Percentiles rank a stretch among this genome's conserved stretches.
These are phyloP conservation scores for Atkinsonella hypoxylon DNA, from an alignment of 2,329 filamentous ascomycete genomes.

Conservation along the genomic window DNA sequence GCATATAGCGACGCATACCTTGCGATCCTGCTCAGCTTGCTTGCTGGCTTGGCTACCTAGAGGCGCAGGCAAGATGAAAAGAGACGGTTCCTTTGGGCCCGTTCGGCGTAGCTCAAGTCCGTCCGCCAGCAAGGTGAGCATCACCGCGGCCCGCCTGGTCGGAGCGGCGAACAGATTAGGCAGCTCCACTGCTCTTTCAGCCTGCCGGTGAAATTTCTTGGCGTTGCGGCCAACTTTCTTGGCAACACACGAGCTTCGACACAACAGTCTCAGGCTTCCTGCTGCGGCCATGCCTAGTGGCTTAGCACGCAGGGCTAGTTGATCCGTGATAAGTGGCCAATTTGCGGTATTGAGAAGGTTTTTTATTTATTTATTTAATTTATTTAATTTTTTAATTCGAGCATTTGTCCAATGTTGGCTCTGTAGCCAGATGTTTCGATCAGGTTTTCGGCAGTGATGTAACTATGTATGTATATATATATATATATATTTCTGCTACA, in stretches of 20 bases:
- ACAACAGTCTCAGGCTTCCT: neutral
- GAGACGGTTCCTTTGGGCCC: neutral
- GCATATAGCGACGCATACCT: too few relatives aligned
- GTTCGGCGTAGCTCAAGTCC: neutral
- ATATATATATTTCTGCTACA: too few relatives aligned
- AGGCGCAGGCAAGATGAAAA: neutral
- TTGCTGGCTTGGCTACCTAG: neutral
- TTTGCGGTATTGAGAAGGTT: too few relatives aligned
- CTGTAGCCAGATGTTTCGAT: neutral
- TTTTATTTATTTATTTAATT: too few relatives aligned
- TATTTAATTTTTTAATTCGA: too few relatives aligned
- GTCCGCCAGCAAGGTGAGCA: neutral
- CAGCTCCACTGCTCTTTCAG: neutral
- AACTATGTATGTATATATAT: too few relatives aligned
- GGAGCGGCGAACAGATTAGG: slow-evolving; percentile 1
- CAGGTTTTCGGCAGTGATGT: neutral
- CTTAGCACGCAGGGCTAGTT: neutral
- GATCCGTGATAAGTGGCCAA: neutral
- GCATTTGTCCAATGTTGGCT: too few relatives aligned
- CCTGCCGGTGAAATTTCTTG: neutral
- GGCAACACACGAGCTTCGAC: neutral
- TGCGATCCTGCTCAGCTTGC: neutral
- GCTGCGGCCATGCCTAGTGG: neutral
- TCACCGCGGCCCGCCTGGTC: neutral
- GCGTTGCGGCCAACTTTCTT: neutral